Conservation (phyloP, 768 basidiomycete species). For the Russula abietina region DNA sequence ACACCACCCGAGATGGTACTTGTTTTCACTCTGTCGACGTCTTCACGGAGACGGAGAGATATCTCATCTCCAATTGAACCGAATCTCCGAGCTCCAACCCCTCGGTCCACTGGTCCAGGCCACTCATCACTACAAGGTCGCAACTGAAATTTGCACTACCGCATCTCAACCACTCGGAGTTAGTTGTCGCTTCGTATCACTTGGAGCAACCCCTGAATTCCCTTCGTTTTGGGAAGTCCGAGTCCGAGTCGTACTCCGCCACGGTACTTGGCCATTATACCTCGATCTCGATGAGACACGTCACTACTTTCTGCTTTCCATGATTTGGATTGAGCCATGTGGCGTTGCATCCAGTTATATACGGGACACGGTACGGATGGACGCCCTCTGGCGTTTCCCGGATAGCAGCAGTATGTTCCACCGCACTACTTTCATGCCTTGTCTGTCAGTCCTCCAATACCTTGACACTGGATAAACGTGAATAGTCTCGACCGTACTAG, state of each 20-base stretch:
- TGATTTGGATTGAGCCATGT: background rate
- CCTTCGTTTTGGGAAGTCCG: background rate
- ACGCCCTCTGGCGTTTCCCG: background rate
- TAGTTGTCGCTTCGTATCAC: background rate
- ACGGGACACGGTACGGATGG: background rate
- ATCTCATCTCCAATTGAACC: background rate
- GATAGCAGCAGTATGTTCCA: background rate
- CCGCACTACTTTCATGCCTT: background rate
- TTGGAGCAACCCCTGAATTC: background rate
- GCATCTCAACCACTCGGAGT: background rate
- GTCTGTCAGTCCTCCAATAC: background rate
- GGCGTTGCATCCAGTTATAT: background rate
- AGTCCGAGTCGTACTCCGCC: background rate
- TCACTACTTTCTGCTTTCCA: background rate
- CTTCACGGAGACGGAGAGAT: background rate
- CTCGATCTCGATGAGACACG: background rate
- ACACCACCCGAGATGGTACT: no score
- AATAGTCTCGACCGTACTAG: no score
- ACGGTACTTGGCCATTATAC: background rate
- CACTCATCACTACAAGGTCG: no score
- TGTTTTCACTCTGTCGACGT: no score
- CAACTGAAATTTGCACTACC: no score
- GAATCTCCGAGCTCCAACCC: no score
- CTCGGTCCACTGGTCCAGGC: no score
- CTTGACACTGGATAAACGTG: background rate